Evolutionary conservation across 2,329 filamentous ascomycete species (phyloP).

Genomic region (Penicillium sclerotigenum): DNA sequence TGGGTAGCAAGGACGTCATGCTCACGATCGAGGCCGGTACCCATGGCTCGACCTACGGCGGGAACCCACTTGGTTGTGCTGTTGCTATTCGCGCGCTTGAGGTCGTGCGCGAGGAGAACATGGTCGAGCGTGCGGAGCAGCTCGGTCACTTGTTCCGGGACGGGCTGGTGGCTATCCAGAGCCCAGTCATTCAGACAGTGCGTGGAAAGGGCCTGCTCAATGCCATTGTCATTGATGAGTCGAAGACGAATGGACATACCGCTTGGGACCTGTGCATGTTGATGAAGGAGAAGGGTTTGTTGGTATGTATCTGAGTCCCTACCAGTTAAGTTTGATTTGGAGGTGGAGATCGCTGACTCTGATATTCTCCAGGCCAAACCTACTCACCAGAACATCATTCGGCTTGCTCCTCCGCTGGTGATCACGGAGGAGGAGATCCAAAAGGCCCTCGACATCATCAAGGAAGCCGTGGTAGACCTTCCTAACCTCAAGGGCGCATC

Average conservation of each 20-base stretch:
- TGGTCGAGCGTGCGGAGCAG: conserved; percentile 76
- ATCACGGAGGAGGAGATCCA: conserved; percentile 86
- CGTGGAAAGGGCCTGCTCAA: conserved; percentile 93
- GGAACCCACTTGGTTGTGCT: conserved; percentile 91
- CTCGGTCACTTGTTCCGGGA: conserved; percentile 81
- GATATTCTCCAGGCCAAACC: conserved; percentile 77
- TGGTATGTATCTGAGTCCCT: conserved; percentile 59
- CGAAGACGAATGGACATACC: conserved; percentile 74
- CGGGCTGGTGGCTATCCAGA: conserved; percentile 70
- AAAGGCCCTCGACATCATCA: conserved; percentile 73
- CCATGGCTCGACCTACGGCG: conserved; percentile 97
- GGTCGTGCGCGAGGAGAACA: conserved; percentile 84
- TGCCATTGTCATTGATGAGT: conserved; percentile 92
- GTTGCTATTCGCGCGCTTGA: conserved; percentile 94
- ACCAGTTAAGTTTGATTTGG: background rate
- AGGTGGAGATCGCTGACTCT: background rate
- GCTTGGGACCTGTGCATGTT: conserved; percentile 97
- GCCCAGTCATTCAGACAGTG: conserved; percentile 74
- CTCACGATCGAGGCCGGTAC: conserved; percentile 93
- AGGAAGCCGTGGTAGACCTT: conserved; percentile 76
- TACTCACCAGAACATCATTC: conserved; percentile 97
- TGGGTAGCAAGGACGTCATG: conserved; percentile 88
- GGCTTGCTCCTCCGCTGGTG: conserved; percentile 91
- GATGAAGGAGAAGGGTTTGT: conserved; percentile 88
- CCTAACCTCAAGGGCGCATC: conserved; percentile 61